These are phyloP conservation scores for Botrytis tulipae DNA, from an alignment of 2,329 filamentous ascomycete genomes.

Conservation along the genomic window DNA sequence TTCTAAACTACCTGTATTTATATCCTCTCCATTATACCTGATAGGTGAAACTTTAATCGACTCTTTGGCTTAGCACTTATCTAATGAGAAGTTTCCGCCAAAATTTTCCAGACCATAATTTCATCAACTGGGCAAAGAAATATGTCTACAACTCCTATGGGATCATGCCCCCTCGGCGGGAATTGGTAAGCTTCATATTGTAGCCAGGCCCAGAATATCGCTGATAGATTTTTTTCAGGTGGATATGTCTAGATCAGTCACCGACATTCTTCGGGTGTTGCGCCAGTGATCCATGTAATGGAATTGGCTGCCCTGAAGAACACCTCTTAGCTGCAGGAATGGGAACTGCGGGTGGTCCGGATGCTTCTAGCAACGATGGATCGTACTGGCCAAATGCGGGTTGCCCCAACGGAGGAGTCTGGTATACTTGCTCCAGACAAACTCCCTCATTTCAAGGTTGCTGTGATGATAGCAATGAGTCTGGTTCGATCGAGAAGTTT, in stretches of 20 bases:
- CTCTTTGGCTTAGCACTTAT: background rate
- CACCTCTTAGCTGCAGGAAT: constrained; percentile 26
- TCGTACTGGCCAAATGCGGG: constrained; percentile 1
- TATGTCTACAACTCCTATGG: background rate
- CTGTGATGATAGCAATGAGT: background rate
- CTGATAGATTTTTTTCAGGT: constrained; percentile 15
- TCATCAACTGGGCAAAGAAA: background rate
- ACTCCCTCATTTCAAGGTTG: constrained; percentile 14
- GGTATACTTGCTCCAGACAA: background rate
- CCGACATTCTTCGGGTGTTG: constrained; percentile 30
- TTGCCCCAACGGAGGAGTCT: constrained; percentile 12
- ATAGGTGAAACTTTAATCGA: background rate
- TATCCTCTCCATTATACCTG: background rate
- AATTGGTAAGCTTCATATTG: background rate
- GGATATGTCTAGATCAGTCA: constrained; percentile 23
- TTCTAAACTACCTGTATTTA: too few relatives aligned
- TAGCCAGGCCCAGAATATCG: background rate
- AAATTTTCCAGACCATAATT: background rate
- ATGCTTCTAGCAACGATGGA: constrained; percentile 6
- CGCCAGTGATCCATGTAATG: constrained; percentile 26
- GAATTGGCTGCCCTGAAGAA: constrained; percentile 22
- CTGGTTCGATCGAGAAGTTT: background rate
- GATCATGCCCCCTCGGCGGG: constrained; percentile 4
- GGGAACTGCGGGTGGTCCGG: constrained; percentile 17
- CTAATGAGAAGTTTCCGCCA: background rate